Evolutionary conservation across 768 basidiomycete genomes (phyloP), one percentile per base, ranked within the genome.

Genomic region (Hydnomerulius pinastri): DNA sequence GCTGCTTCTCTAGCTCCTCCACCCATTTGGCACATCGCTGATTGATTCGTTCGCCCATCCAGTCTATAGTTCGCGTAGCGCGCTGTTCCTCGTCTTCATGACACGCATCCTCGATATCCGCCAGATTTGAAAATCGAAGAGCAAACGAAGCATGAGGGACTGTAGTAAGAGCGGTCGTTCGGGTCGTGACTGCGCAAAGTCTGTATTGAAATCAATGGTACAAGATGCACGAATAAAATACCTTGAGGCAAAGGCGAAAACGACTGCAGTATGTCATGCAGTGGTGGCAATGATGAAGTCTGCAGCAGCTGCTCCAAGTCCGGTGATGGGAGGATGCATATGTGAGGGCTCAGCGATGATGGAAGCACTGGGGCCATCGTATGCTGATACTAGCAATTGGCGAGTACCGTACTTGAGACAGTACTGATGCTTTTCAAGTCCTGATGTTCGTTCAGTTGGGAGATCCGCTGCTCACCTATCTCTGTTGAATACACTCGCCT

Each of bases 181-280:
- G 79, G 4, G 90, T 89, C 13, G 82, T 87, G 29, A 93, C 91
- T 93, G 56, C n/a, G 33, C 35, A 35, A 51, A 43, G 42, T 38
- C 48, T 52, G 20, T 52, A 51, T 28, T 43, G 23, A 40, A 17
- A 28, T 38, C 24, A 40, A 42, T 8, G 21, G 44, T 44, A 40
- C 36, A 38, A 57, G 15, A 13, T 13, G n/a, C 27, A 35, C 42
- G 27, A 6, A 17, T n/a, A 20, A 64, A 68, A 42, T 66, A 88
- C 90, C 87, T 77, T 90, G 83, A 0, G 88, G 84, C 43, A 92
- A 72, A 10, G 91, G 91, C 2, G 89, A 88, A 60, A 92, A 92
- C 3, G 88, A 90, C 65, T 92, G 90, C 24, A 92, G 76, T 49
- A 93, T 80, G 57, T 86, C 76, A 28, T 83, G 81, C 12, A 92